These are phyloP conservation scores for Ciborinia camelliae DNA, from an alignment of 2,329 filamentous ascomycete genomes.

Conservation along the genomic window DNA sequence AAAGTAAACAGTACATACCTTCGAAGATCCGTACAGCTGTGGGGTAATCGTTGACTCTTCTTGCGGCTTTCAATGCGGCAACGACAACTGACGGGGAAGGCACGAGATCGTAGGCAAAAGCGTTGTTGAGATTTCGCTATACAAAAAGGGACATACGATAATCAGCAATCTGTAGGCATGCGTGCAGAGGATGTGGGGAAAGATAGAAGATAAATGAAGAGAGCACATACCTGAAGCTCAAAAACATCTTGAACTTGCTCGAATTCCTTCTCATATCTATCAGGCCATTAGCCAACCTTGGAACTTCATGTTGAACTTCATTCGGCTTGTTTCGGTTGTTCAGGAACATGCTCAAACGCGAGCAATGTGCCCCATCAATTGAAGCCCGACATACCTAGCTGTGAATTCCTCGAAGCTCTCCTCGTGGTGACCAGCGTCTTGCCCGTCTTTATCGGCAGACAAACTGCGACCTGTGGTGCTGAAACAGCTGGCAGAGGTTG, in stretches of 20 bases:
- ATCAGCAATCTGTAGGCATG: constrained; percentile 28
- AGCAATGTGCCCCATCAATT: constrained; percentile 27
- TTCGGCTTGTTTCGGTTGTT: constrained; percentile 25
- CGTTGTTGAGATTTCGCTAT: constrained; percentile 96
- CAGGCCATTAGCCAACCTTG: constrained; percentile 37
- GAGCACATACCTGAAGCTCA: constrained; percentile 83
- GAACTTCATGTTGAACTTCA: constrained; percentile 38
- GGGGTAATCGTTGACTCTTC: constrained; percentile 97
- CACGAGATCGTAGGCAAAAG: constrained; percentile 99
- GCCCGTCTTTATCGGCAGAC: constrained; percentile 51
- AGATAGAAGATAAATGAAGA: neutral
- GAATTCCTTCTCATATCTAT: constrained; percentile 99
- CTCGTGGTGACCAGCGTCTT: constrained; percentile 65
- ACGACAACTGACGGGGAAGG: constrained; percentile 87
- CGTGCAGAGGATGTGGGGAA: constrained; percentile 2
- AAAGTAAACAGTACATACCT: constrained; percentile 56
- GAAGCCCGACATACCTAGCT: constrained; percentile 66
- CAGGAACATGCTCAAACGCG: constrained; percentile 28
- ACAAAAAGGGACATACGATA: constrained; percentile 27
- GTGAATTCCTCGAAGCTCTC: constrained; percentile 99
- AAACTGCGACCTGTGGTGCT: constrained; percentile 54
- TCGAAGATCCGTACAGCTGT: constrained; percentile 98
- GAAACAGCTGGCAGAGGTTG: constrained; percentile 53
- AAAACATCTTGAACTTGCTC: constrained; percentile 97
- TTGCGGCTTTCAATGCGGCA: constrained; percentile 87